Percentiles rank a stretch among this genome's conserved stretches.
phyloP scores from a whole-genome alignment of 2,329 filamentous ascomycete genomes.

The Colletotrichum higginsianum region DNA sequence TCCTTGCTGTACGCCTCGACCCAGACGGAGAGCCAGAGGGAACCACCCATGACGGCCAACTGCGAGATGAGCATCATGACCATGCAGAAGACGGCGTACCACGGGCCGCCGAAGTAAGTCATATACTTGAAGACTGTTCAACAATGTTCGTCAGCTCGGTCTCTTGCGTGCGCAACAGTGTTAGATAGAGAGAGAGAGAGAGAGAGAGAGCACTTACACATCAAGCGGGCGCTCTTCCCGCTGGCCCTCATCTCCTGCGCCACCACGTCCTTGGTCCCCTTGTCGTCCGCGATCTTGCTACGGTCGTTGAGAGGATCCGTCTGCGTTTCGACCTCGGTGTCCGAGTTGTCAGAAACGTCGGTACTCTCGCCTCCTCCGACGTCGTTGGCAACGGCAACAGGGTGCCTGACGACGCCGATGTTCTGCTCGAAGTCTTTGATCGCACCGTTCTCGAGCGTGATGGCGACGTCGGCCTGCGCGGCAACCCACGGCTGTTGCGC shows the following conservation, averaged over 20 bases:
- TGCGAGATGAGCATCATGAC: slow-evolving; percentile 58
- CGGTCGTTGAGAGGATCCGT: slow-evolving; percentile 50
- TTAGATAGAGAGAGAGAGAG: background rate
- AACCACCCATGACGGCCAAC: slow-evolving; percentile 58
- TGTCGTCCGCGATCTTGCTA: slow-evolving; percentile 54
- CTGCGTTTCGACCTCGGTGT: slow-evolving; percentile 49
- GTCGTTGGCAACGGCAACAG: slow-evolving; percentile 60
- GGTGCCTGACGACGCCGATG: slow-evolving; percentile 60
- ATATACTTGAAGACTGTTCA: slow-evolving; percentile 64
- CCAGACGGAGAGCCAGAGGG: slow-evolving; percentile 68
- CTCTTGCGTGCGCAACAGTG: no score
- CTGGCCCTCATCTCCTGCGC: slow-evolving; percentile 64
- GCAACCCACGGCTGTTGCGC: slow-evolving; percentile 70
- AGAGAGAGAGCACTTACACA: slow-evolving; percentile 52
- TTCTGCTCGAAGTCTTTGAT: slow-evolving; percentile 60
- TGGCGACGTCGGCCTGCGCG: slow-evolving; percentile 63
- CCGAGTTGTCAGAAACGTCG: slow-evolving; percentile 46
- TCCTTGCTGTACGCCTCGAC: slow-evolving; percentile 65
- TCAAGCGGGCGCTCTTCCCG: slow-evolving; percentile 60
- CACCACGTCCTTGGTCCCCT: slow-evolving; percentile 58
- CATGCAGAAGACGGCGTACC: slow-evolving; percentile 59
- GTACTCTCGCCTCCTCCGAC: slow-evolving; percentile 55
- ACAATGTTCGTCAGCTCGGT: slow-evolving; percentile 38
- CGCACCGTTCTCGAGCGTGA: slow-evolving; percentile 63
- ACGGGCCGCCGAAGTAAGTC: slow-evolving; percentile 63